These are phyloP conservation scores for Pseudocercospora crystallina DNA, from an alignment of 2,329 filamentous ascomycete genomes.

Conservation along the genomic window DNA sequence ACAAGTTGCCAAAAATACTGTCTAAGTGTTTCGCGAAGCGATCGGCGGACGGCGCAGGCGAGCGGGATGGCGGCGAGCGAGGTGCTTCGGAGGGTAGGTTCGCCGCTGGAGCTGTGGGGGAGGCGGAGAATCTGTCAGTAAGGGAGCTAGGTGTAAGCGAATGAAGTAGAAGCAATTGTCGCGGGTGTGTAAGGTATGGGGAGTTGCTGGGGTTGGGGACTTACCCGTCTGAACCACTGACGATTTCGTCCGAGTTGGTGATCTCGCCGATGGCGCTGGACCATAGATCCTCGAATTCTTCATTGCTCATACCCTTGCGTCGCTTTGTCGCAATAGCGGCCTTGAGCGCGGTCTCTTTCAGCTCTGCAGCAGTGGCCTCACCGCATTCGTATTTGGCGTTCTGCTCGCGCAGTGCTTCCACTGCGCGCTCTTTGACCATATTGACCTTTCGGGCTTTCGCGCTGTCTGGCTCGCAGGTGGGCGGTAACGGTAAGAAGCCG, in stretches of 20 bases:
- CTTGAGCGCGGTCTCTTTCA: conserved; percentile 71
- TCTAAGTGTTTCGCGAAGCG: conserved; percentile 76
- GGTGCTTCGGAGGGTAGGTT: conserved; percentile 69
- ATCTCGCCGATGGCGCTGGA: conserved; percentile 71
- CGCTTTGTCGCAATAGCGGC: conserved; percentile 71
- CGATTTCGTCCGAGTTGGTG: conserved; percentile 60
- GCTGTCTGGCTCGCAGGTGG: conserved; percentile 91
- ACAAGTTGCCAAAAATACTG: conserved; percentile 84
- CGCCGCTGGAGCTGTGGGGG: conserved; percentile 54
- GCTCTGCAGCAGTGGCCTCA: conserved; percentile 66
- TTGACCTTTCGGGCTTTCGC: conserved; percentile 87
- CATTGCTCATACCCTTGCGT: conserved; percentile 77
- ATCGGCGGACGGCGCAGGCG: conserved; percentile 75
- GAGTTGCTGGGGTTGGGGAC: conserved; percentile 33
- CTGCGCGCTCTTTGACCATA: conserved; percentile 79
- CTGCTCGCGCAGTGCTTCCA: conserved; percentile 81
- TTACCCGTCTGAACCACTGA: conserved; percentile 59
- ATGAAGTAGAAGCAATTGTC: conserved; percentile 2
- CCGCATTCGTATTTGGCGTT: conserved; percentile 91
- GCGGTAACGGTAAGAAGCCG: conserved; percentile 78
- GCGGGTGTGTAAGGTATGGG: background rate
- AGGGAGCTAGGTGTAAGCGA: conserved; percentile 23
- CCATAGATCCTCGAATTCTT: conserved; percentile 91
- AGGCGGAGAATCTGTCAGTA: conserved; percentile 83
- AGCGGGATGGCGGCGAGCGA: conserved; percentile 91